Conservation (phyloP, 257 asterid genomes). For the Petunia axillaris region DNA sequence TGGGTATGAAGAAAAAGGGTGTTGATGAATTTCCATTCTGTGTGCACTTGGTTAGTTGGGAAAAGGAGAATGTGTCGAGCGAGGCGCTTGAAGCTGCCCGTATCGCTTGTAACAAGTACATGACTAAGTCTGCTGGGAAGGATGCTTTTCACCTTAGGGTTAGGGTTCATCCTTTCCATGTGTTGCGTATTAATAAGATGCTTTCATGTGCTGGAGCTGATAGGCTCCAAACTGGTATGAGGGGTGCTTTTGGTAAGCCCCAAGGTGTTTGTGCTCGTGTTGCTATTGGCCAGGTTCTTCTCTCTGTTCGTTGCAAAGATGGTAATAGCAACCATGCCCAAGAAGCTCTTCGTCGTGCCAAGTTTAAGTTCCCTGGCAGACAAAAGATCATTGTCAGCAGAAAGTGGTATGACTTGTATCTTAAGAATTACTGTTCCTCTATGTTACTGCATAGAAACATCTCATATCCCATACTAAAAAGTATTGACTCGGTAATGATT, state of each 20-base stretch:
- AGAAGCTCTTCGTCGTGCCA: conserved; percentile 36
- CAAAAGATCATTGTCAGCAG: conserved; percentile 36
- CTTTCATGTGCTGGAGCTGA: conserved; percentile 38
- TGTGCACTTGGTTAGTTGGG: conserved; percentile 38
- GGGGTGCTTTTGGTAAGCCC: conserved; percentile 36
- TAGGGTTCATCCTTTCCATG: conserved; percentile 36
- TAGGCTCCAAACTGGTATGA: conserved; percentile 39
- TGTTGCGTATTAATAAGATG: conserved; percentile 36
- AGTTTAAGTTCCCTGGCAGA: conserved; percentile 38
- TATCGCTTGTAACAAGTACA: conserved; percentile 37
- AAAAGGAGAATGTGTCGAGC: conserved; percentile 33
- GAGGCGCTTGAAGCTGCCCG: conserved; percentile 38
- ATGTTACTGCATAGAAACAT: background rate
- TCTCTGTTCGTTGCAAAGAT: conserved; percentile 36
- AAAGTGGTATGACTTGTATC: conserved; percentile 24
- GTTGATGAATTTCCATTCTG: conserved; percentile 35
- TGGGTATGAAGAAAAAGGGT: conserved; percentile 33
- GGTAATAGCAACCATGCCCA: conserved; percentile 26
- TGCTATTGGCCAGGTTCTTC: conserved; percentile 35
- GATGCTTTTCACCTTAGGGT: conserved; percentile 35
- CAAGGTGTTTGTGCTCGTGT: conserved; percentile 37
- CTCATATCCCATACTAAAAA: background rate
- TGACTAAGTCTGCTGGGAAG: conserved; percentile 34
- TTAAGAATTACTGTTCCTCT: background rate
- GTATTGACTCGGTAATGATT: background rate